Evolutionary conservation across 352 stramenopile species (phyloP).

Genomic region (Thraustotheca clavata): DNA sequence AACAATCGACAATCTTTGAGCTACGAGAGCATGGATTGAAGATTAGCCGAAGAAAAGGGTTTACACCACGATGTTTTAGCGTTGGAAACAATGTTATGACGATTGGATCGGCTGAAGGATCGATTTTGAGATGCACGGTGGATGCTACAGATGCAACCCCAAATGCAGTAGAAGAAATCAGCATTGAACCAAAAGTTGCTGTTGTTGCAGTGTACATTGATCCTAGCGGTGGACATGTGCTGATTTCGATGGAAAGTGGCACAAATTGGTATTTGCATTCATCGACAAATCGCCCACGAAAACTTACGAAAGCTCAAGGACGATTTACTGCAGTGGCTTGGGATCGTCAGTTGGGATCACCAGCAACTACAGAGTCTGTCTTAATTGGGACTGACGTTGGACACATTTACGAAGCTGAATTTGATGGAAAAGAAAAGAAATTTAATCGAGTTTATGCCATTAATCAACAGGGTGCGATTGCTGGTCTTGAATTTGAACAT

Average conservation of each 20-base stretch:
- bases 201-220: conserved; percentile 78
- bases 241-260: conserved; percentile 84
- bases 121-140: conserved; percentile 68
- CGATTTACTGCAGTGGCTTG: conserved; percentile 77
- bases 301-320: conserved; percentile 76
- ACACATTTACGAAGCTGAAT: conserved; percentile 73
- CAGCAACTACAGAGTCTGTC: conserved; percentile 47
- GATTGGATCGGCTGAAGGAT: conserved; percentile 73
- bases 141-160: conserved; percentile 59
- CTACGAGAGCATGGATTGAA: conserved; percentile 80
- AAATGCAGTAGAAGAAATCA: conserved; percentile 70
- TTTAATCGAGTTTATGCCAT: conserved; percentile 88
- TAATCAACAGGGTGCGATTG: conserved; percentile 77
- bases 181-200: conserved; percentile 79
- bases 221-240: conserved; percentile 63
- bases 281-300: conserved; percentile 62
- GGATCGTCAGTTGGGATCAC: conserved; percentile 65
- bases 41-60: conserved; percentile 73
- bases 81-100: conserved; percentile 74
- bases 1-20: conserved; percentile 64
- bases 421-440: conserved; percentile 76
- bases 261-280: conserved; percentile 82
- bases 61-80: conserved; percentile 73
- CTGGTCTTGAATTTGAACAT: conserved; percentile 74
- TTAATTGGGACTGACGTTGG: conserved; percentile 76